Evolutionary conservation across 2,329 filamentous ascomycete species (phyloP).

Genomic region (Blumeria hordei): DNA sequence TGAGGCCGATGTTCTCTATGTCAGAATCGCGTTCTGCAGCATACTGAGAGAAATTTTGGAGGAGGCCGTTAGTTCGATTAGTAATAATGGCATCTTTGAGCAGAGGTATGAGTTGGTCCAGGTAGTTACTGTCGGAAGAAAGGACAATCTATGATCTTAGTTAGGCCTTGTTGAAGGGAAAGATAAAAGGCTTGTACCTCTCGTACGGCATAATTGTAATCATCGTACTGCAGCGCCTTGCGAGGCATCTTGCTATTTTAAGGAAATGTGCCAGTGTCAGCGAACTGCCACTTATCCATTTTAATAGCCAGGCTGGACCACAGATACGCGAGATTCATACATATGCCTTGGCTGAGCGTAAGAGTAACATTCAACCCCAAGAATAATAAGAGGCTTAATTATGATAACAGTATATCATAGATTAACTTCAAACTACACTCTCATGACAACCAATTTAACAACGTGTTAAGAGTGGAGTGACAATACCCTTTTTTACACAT

Average conservation of each 20-base stretch:
- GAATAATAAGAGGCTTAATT: too few species aligned
- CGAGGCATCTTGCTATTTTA: conserved; percentile 7
- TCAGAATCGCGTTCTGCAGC: conserved; percentile 70
- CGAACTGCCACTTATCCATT: neutral
- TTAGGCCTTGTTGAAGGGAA: conserved; percentile 2
- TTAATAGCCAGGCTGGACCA: too few species aligned
- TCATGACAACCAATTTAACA: too few species aligned
- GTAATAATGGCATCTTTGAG: conserved; percentile 71
- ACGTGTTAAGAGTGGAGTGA: too few species aligned
- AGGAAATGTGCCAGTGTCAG: neutral
- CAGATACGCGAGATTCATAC: too few species aligned
- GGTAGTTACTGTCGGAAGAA: conserved; percentile 75
- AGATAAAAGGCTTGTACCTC: conserved; percentile 8
- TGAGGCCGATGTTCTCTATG: conserved; percentile 84
- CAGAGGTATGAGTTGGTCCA: conserved; percentile 85
- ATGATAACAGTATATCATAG: too few species aligned
- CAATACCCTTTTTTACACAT: too few species aligned
- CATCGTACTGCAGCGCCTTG: conserved; percentile 12
- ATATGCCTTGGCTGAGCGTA: too few species aligned
- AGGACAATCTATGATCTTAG: conserved; percentile 49
- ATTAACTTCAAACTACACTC: too few species aligned
- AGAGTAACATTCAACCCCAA: too few species aligned
- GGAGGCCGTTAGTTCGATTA: conserved; percentile 46
- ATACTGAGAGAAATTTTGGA: conserved; percentile 58
- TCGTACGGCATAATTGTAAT: conserved; percentile 13